phyloP scores from a whole-genome alignment of 805 yeast genomes.

The Kodamaea leandrae region DNA sequence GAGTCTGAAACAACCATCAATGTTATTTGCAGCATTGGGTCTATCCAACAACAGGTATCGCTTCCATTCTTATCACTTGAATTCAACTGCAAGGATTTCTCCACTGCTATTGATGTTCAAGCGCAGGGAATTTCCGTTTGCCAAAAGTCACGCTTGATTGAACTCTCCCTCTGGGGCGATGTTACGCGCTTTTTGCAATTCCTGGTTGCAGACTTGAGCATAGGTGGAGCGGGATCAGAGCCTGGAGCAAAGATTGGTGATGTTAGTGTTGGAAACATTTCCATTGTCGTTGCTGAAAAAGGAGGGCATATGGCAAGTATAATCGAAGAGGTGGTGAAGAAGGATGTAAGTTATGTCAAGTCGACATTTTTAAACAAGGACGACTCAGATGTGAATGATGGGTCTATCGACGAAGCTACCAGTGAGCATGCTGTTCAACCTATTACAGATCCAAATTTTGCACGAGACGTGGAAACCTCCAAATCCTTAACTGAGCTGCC shows the following conservation, averaged over 20 bases:
- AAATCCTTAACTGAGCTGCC: too few relatives aligned
- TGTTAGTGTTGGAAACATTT: neutral
- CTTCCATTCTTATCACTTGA: conserved; percentile 14
- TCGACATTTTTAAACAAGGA: neutral
- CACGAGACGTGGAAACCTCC: too few relatives aligned
- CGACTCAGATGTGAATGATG: neutral
- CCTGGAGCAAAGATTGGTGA: neutral
- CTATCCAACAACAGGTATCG: conserved; percentile 12
- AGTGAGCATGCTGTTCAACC: too few relatives aligned
- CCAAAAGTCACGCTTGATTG: neutral
- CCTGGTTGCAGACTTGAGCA: conserved; percentile 6
- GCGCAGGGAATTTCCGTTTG: neutral
- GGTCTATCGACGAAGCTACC: neutral
- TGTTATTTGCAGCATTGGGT: conserved; percentile 1
- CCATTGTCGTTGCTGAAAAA: conserved; percentile 11
- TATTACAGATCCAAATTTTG: too few relatives aligned
- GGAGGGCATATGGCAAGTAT: conserved; percentile 14
- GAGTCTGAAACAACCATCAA: neutral
- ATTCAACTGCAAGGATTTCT: conserved; percentile 3
- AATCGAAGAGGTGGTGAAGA: conserved; percentile 7
- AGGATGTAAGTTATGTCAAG: conserved; percentile 2
- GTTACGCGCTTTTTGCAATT: conserved; percentile 7
- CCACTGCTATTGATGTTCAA: neutral
- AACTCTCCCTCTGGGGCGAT: conserved; percentile 10
- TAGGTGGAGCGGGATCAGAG: neutral